Conservation (phyloP, 108 stramenopile species). For the Cyclotella kingstonii region DNA sequence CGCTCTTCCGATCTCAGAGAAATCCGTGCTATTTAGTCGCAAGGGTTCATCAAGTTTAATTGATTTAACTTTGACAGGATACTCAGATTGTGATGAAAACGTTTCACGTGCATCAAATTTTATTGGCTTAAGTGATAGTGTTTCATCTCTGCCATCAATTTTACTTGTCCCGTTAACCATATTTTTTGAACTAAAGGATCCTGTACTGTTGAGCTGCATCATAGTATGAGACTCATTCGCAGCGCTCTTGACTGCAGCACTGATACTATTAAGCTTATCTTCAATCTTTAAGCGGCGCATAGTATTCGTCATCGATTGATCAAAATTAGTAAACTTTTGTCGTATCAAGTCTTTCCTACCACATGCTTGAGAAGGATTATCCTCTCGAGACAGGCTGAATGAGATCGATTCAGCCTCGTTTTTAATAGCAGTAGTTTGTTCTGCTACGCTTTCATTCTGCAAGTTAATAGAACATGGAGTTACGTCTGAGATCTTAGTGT, state of each 20-base stretch:
- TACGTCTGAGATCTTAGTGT: not conserved
- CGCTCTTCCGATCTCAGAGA: too few relatives aligned
- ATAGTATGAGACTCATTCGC: conserved; percentile 19
- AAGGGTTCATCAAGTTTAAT: conserved; percentile 18
- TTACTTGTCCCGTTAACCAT: conserved; percentile 8
- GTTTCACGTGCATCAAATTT: conserved; percentile 46
- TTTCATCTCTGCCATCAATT: conserved; percentile 19
- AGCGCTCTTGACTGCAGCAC: conserved; percentile 27
- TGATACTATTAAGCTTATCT: conserved; percentile 30
- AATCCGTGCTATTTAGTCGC: not conserved
- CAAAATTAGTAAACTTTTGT: conserved; percentile 19
- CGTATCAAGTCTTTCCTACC: conserved; percentile 8
- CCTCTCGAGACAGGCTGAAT: not conserved
- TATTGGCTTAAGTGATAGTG: conserved; percentile 11
- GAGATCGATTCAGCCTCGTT: not conserved
- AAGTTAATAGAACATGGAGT: not conserved
- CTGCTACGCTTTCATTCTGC: not conserved
- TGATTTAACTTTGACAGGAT: conserved; percentile 27
- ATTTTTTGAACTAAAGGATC: conserved; percentile 9
- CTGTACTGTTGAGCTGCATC: conserved; percentile 11
- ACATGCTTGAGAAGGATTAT: not conserved
- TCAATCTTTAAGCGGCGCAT: conserved; percentile 38
- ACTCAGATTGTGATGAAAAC: conserved; percentile 24
- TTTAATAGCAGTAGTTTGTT: not conserved
- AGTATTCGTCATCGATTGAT: conserved; percentile 24